phyloP scores from a whole-genome alignment of 108 stramenopile genomes.

The Cylindrotheca closterium region DNA sequence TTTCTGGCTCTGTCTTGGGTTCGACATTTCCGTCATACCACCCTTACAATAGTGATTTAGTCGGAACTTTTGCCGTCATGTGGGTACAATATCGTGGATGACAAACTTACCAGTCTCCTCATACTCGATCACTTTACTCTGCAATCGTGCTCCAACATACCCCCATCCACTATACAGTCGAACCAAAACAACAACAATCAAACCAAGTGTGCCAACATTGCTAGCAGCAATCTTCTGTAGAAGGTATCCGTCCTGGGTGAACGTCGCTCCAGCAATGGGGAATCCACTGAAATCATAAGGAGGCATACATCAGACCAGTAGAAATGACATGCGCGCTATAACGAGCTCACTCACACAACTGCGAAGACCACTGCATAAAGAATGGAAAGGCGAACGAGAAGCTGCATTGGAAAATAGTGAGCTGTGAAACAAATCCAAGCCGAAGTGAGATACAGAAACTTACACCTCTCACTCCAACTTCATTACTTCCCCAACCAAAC shows the following conservation, averaged over 20 bases:
- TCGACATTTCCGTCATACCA: constrained; percentile 86
- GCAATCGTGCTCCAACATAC: constrained; percentile 75
- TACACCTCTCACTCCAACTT: constrained; percentile 43
- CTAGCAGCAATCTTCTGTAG: constrained; percentile 74
- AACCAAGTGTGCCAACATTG: constrained; percentile 68
- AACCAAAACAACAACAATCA: constrained; percentile 57
- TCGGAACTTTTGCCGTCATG: neutral
- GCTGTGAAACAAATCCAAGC: constrained; percentile 21
- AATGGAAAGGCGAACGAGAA: constrained; percentile 41
- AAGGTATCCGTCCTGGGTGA: constrained; percentile 66
- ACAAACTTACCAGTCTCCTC: constrained; percentile 71
- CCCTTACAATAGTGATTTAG: neutral
- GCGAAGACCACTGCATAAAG: constrained; percentile 43
- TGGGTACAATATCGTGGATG: constrained; percentile 20
- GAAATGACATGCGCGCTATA: too few relatives aligned
- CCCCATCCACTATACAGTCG: constrained; percentile 83
- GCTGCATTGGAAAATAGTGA: constrained; percentile 3
- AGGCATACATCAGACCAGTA: too few relatives aligned
- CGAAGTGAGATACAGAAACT: constrained; percentile 4
- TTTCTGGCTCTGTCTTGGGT: constrained; percentile 69
- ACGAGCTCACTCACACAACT: constrained; percentile 32
- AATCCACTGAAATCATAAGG: constrained; percentile 49
- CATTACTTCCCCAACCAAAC: constrained; percentile 76
- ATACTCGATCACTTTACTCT: constrained; percentile 80
- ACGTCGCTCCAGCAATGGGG: constrained; percentile 85